Base-by-base conservation (phyloP, 345 rosid species). In the Murraya paniculata region DNA sequence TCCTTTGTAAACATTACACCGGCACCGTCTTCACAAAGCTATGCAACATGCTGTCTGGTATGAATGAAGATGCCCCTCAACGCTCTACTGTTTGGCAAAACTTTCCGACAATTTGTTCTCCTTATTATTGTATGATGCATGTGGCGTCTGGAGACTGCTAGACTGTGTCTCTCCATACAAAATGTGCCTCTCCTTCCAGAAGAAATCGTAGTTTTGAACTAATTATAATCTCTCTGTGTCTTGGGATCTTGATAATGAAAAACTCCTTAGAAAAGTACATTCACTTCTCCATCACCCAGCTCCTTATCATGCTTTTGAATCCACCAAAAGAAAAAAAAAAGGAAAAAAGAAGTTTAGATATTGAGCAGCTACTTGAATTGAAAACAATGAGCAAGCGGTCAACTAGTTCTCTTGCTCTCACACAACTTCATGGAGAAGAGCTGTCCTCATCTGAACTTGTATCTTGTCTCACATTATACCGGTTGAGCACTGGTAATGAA, bases 391-490 rank as follows among this genome's bases (percentile, higher is more conserved):
- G 85, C 72, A 48, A 73, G 39, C 72, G 53, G 22, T 16, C 22
- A 53, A 48, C 74, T 68, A n/a, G 33, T 74, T 71, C n/a, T 66
- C 66, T 59, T 10, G 56, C 53, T 77, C 77, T 59, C 72, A 81
- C 80, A 76, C 22, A 61, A 61, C 57, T 77, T 93, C 89, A 93
- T 68, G 96, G 89, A 67, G 99, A 92, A 68, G 81, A 91, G 84
- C 91, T 87, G 71, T 93, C 99, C 64, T 90, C 91, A 57, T 90
- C 98, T 2, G 97, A 93, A 84, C 93, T 95, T 71, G 86, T 86
- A 68, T 89, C 89, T 75, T 85, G 93, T 84, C 91, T 88, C 67
- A 45, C 79, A 41, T 88, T 91, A 59, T 87, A 94, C 81, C 97
- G 83, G 85, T 79, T 89, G 73, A 93, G 94, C 78, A 96, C 98